Evolutionary conservation across 129 eudicot species (phyloP).

Genomic region (Solidago caesia): DNA sequence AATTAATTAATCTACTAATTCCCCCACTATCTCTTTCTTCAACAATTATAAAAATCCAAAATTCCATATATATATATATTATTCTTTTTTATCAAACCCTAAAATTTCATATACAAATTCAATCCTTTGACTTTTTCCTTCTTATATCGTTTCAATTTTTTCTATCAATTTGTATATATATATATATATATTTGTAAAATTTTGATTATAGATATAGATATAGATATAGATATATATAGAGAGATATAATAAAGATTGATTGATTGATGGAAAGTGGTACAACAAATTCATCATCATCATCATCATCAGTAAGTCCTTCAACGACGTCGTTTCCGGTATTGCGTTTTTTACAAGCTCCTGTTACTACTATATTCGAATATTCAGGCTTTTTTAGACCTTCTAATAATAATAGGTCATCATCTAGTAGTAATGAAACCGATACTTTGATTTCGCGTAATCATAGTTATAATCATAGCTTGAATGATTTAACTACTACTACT

Average conservation of each 20-base stretch:
- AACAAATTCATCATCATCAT: constrained; percentile 17
- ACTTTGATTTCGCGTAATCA: constrained; percentile 19
- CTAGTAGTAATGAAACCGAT: constrained; percentile 33
- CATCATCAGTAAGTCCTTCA: constrained; percentile 14
- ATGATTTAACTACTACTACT: constrained; percentile 15
- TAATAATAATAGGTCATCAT: neutral
- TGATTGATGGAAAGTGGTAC: constrained; percentile 30
- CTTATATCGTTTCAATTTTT: neutral
- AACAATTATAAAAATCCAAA: too few species aligned
- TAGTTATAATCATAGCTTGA: constrained; percentile 8
- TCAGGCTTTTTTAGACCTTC: constrained; percentile 49
- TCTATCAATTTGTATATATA: neutral
- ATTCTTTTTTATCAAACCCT: too few species aligned
- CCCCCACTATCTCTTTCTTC: too few species aligned
- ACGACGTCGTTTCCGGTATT: constrained; percentile 33
- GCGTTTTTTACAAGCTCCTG: constrained; percentile 60
- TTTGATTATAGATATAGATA: too few species aligned
- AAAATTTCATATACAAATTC: too few species aligned
- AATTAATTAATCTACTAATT: neutral
- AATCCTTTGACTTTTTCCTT: neutral
- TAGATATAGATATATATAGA: too few species aligned
- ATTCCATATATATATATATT: too few species aligned
- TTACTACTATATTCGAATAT: constrained; percentile 56
- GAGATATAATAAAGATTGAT: too few species aligned
- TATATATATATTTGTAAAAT: too few species aligned